These are phyloP conservation scores for Fusarium armeniacum DNA, from an alignment of 2,329 filamentous ascomycete genomes.

Conservation along the genomic window DNA sequence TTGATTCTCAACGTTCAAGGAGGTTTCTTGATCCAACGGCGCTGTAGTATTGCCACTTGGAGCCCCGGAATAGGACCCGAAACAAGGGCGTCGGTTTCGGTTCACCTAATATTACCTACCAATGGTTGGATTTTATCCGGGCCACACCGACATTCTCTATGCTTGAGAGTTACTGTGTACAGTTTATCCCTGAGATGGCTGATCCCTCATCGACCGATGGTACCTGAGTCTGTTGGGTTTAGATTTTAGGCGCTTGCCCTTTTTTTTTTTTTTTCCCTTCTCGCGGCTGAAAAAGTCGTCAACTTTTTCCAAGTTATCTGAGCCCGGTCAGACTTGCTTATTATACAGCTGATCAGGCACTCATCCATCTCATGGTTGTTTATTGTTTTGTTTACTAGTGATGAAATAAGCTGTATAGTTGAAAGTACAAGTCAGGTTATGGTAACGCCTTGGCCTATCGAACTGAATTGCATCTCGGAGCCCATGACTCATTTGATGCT, in stretches of 20 bases:
- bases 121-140: slow-evolving; percentile 12
- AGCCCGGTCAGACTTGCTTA: slow-evolving; percentile 15
- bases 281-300: slow-evolving; percentile 30
- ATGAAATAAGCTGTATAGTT: slow-evolving; percentile 14
- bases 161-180: slow-evolving; percentile 22
- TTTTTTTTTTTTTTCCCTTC: slow-evolving; percentile 43
- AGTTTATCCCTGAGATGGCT: slow-evolving; percentile 36
- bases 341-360: slow-evolving; percentile 17
- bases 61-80: slow-evolving; percentile 17
- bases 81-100: slow-evolving; percentile 27
- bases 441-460: slow-evolving; percentile 13
- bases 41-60: slow-evolving; percentile 37
- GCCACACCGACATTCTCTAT: slow-evolving; percentile 41
- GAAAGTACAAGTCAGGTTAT: background rate
- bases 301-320: slow-evolving; percentile 15
- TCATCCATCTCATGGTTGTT: slow-evolving; percentile 10
- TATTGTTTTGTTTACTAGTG: slow-evolving; percentile 6
- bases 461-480: slow-evolving; percentile 15
- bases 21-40: slow-evolving; percentile 26
- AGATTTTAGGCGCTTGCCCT: slow-evolving; percentile 36
- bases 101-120: slow-evolving; percentile 7
- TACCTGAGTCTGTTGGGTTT: slow-evolving; percentile 35
- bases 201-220: slow-evolving; percentile 38
- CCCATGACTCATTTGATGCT: slow-evolving; percentile 10
- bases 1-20: slow-evolving; percentile 23